phyloP scores from a whole-genome alignment of 495 filamentous ascomycete genomes.

The Extremus antarcticus region DNA sequence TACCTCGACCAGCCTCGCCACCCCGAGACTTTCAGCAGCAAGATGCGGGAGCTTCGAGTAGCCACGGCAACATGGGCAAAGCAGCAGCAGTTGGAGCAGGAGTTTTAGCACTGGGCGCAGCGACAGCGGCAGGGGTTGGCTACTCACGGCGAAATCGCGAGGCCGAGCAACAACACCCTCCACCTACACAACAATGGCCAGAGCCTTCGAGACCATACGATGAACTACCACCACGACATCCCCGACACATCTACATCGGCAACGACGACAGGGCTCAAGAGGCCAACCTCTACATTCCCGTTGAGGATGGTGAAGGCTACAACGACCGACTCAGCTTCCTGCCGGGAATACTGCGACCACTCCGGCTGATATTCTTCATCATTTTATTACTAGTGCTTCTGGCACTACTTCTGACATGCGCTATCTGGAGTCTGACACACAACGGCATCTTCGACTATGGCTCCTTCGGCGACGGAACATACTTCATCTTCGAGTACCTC shows the following conservation, averaged over 20 bases:
- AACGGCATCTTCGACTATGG: constrained; percentile 55
- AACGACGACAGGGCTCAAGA: not conserved
- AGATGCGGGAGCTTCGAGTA: not conserved
- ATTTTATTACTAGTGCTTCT: constrained; percentile 59
- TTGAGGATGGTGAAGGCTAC: constrained; percentile 29
- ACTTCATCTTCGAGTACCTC: constrained; percentile 76
- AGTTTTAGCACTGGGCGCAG: not conserved
- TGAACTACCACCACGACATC: constrained; percentile 8
- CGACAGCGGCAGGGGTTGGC: not conserved
- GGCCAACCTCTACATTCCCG: constrained; percentile 42
- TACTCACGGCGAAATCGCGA: not conserved
- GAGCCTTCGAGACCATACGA: not conserved
- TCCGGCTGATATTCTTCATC: constrained; percentile 47
- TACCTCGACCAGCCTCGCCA: not conserved
- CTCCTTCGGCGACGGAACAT: constrained; percentile 55
- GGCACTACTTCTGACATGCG: constrained; percentile 58
- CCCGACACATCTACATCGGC: not conserved
- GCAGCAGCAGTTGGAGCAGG: not conserved
- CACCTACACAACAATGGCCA: not conserved
- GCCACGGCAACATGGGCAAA: not conserved
- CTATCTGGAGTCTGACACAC: constrained; percentile 54
- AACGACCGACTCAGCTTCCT: constrained; percentile 51
- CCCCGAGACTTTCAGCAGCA: not conserved
- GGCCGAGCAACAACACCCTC: not conserved
- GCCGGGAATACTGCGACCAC: constrained; percentile 54